A percentile compares a stretch with the other conserved stretches of the same genome.
Conservation (phyloP, 108 stramenopile genomes). For the Discostella stelligeroides region DNA sequence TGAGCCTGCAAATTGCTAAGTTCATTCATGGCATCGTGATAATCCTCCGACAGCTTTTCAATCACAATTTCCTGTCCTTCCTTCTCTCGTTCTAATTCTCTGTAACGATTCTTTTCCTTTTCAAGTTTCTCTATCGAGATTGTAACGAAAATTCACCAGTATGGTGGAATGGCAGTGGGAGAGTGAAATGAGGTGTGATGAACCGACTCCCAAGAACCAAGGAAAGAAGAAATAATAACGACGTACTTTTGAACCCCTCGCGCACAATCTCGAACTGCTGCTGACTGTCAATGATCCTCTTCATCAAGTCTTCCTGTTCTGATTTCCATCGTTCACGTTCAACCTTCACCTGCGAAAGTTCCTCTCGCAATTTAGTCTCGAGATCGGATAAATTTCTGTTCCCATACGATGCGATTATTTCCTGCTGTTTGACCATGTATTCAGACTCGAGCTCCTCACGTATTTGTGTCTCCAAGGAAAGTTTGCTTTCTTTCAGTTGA, state of each 20-base stretch:
- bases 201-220: too few species aligned
- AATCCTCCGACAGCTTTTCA: conserved; percentile 26
- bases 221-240: not conserved
- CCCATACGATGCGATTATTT: conserved; percentile 6
- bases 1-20: conserved; percentile 7
- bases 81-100: conserved; percentile 21
- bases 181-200: too few species aligned
- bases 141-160: too few species aligned
- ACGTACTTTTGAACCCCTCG: conserved; percentile 31
- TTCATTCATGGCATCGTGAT: conserved; percentile 9
- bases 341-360: conserved; percentile 28
- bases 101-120: conserved; percentile 23
- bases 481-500: conserved; percentile 30
- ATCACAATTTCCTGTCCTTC: conserved; percentile 26
- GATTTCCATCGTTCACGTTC: conserved; percentile 36
- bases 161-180: too few species aligned
- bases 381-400: conserved; percentile 17
- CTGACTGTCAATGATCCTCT: conserved; percentile 20
- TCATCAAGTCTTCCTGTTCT: conserved; percentile 37
- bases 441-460: conserved; percentile 38
- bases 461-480: conserved; percentile 23
- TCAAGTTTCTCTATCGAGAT: conserved; percentile 24
- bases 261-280: conserved; percentile 32
- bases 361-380: conserved; percentile 25
- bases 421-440: conserved; percentile 2